These are phyloP conservation scores for Chenopodium album DNA, from an alignment of 148 eudicot species.

Conservation along the genomic window DNA sequence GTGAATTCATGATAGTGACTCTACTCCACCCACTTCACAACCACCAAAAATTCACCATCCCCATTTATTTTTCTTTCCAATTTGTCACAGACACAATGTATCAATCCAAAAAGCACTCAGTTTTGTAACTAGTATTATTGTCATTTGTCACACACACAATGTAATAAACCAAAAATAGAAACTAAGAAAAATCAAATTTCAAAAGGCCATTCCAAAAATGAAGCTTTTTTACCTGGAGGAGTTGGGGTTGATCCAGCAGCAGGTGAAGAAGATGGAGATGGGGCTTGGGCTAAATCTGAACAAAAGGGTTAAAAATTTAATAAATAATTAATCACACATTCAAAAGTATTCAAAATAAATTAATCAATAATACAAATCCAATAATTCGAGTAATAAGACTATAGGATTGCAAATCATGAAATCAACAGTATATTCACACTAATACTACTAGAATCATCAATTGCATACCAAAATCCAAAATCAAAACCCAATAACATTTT, in stretches of 20 bases:
- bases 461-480: too few relatives aligned
- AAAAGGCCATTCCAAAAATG: too few relatives aligned
- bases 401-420: too few relatives aligned
- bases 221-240: slow-evolving; percentile 24
- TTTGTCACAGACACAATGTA: neutral
- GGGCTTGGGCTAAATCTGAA: slow-evolving; percentile 21
- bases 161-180: too few relatives aligned
- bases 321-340: too few relatives aligned
- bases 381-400: too few relatives aligned
- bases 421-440: too few relatives aligned
- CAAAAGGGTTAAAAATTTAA: neutral
- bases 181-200: too few relatives aligned
- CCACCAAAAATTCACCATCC: neutral
- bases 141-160: neutral
- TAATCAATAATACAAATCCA: too few relatives aligned
- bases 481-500: too few relatives aligned
- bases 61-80: neutral
- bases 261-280: slow-evolving; percentile 14
- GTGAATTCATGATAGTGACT: neutral
- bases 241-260: slow-evolving; percentile 11
- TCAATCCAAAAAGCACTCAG: neutral
- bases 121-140: too few relatives aligned
- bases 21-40: neutral
- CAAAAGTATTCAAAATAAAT: neutral
- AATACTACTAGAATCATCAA: too few relatives aligned